Evolutionary conservation across 164 flowering plant genomes (phyloP).

Genomic region (Euptelea pleiosperma): DNA sequence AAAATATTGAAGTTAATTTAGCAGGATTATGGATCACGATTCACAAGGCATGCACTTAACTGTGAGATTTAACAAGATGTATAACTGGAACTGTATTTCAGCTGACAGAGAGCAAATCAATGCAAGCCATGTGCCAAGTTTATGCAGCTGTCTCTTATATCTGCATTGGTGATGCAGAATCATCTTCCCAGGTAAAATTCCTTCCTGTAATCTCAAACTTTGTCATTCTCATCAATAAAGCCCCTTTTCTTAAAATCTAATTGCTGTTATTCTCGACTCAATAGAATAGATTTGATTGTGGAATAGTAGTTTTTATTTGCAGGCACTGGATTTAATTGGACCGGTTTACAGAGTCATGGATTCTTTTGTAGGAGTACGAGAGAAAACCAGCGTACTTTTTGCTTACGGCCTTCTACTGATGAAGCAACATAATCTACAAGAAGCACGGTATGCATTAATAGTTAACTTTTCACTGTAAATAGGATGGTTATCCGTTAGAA

Average conservation of each 20-base stretch:
- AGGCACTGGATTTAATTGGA: slow-evolving; percentile 94
- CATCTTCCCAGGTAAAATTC: slow-evolving; percentile 68
- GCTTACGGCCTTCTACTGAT: slow-evolving; percentile 87
- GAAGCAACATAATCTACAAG: slow-evolving; percentile 88
- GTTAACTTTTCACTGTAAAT: neutral
- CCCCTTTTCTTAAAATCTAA: neutral
- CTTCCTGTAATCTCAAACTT: neutral
- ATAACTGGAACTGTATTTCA: slow-evolving; percentile 21
- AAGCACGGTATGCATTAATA: slow-evolving; percentile 61
- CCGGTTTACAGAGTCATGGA: slow-evolving; percentile 72
- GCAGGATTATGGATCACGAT: neutral
- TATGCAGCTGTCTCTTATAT: slow-evolving; percentile 91
- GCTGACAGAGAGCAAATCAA: slow-evolving; percentile 78
- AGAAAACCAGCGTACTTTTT: slow-evolving; percentile 77
- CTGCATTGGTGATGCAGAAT: slow-evolving; percentile 90
- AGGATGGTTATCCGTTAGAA: too few species aligned
- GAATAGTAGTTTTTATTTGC: slow-evolving; percentile 17
- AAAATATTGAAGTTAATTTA: neutral
- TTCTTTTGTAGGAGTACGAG: slow-evolving; percentile 87
- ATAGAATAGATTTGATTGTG: slow-evolving; percentile 2
- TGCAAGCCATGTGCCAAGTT: slow-evolving; percentile 84
- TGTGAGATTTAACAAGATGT: neutral
- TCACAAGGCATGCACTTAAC: neutral
- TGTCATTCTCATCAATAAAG: neutral
- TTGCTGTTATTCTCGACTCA: neutral